phyloP scores from a whole-genome alignment of 257 asterid species.

The Ophiorrhiza pumila region DNA sequence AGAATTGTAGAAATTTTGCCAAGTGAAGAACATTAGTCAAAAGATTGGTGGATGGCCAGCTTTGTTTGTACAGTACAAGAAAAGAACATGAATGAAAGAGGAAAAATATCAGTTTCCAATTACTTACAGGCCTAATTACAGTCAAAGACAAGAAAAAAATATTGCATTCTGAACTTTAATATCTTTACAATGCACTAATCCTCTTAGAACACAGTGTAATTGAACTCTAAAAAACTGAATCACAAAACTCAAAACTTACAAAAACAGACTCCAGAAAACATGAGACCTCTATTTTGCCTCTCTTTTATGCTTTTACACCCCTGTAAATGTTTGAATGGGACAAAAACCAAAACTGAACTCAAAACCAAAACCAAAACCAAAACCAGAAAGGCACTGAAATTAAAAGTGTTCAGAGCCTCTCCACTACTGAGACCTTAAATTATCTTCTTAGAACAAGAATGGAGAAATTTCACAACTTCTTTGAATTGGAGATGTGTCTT shows the following conservation, averaged over 20 bases:
- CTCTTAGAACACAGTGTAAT: background rate
- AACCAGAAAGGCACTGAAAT: slow-evolving; percentile 9
- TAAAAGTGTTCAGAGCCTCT: background rate
- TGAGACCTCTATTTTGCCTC: background rate
- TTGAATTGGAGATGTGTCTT: slow-evolving; percentile 15
- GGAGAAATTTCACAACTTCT: background rate
- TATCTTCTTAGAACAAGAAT: background rate
- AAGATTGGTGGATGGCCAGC: too few species aligned
- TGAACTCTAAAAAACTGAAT: background rate
- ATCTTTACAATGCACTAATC: background rate
- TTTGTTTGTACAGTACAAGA: too few species aligned
- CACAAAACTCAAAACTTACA: background rate
- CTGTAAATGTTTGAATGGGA: background rate
- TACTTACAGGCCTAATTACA: background rate
- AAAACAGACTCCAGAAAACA: slow-evolving; percentile 1
- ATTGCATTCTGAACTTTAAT: background rate
- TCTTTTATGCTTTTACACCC: background rate
- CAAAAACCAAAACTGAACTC: background rate
- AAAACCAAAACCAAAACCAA: background rate
- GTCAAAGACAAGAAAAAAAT: background rate
- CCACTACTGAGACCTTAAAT: background rate
- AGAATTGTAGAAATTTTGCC: background rate
- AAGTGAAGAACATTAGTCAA: too few species aligned
- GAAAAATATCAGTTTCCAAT: background rate
- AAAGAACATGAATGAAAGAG: too few species aligned